Base-by-base conservation (phyloP, 108 stramenopile genomes). In the Pseudonitzschia pungens region DNA sequence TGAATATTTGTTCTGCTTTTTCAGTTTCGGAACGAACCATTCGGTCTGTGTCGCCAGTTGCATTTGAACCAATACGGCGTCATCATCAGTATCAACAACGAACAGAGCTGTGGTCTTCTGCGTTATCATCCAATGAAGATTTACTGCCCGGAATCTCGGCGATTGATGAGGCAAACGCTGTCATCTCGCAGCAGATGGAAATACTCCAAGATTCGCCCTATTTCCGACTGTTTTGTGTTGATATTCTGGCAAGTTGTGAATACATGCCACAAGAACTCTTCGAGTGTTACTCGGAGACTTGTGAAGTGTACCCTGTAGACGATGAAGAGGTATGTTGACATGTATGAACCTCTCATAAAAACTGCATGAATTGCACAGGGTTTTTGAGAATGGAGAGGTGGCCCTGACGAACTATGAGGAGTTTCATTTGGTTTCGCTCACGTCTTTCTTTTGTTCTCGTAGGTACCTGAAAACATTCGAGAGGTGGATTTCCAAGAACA, bases 281-380 rank as follows among this genome's bases (percentile, higher is more conserved):
- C 52, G 95, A 96, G 66, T 96, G 95, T 63, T 93, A 92, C 84
- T 84, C 78, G 3, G 88, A 92, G 69, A 86, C 83, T n/a, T 96
- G 95, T 71, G 95, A 96, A 70, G 88, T 96, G 32, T 93, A 92
- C 70, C 95, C 95, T 14, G 87, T 92, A 21, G 95, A 93, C 55
- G 95, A 96, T 66, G 92, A 87, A 14, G 82, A 89, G 71, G 89
- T 89, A 81, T 51, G 85, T 63, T 22, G 8, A 7, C 3, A 6
- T 64, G 32, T 12, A 36, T 36, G 36, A 10, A 7, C 10, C 50
- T 9, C 4, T 51, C 10, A 6, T 2, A 36, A 36, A 5, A 6
- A 36, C 6, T 36, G 2, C 36, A 36, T 54, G 8, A 54, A 9
- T 54, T 6, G 8, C 53, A 9, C 21, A 10, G 9, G 4, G 9